These are phyloP conservation scores for Suillus subaureus DNA, from an alignment of 768 basidiomycete genomes.

Conservation along the genomic window DNA sequence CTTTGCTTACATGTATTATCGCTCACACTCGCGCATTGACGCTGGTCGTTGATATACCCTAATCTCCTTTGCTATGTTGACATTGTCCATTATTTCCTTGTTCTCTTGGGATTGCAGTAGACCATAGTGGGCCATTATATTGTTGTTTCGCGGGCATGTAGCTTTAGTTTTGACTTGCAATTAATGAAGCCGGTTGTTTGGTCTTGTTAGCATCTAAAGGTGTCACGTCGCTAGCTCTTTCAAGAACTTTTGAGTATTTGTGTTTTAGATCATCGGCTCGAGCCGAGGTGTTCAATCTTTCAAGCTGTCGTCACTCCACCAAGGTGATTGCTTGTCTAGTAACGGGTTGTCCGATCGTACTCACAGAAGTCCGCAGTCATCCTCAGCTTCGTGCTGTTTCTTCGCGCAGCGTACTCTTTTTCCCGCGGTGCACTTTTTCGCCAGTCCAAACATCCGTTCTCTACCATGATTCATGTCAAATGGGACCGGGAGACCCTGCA, in stretches of 20 bases:
- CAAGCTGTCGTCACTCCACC: constrained; percentile 33
- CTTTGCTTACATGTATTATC: constrained; percentile 6
- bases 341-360: constrained; percentile 8
- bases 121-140: constrained; percentile 1
- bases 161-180: constrained; percentile 8
- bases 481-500: constrained; percentile 54
- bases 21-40: background rate
- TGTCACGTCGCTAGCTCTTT: background rate
- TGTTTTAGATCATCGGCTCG: constrained; percentile 8
- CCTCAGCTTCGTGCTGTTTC: constrained; percentile 37
- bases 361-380: constrained; percentile 18
- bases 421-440: constrained; percentile 11
- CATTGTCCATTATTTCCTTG: background rate
- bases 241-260: background rate
- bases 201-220: background rate
- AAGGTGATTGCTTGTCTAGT: constrained; percentile 17
- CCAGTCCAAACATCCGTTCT: constrained; percentile 12
- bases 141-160: constrained; percentile 6
- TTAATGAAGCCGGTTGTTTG: background rate
- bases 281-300: constrained; percentile 4
- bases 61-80: background rate
- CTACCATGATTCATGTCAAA: constrained; percentile 47
- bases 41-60: constrained; percentile 8
- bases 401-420: constrained; percentile 29
- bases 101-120: constrained; percentile 1